Percentiles rank a stretch among this genome's conserved stretches.
Evolutionary conservation across 1,284 basidiomycete genomes (phyloP).

Genomic region (Moesziomyces parantarcticus): DNA sequence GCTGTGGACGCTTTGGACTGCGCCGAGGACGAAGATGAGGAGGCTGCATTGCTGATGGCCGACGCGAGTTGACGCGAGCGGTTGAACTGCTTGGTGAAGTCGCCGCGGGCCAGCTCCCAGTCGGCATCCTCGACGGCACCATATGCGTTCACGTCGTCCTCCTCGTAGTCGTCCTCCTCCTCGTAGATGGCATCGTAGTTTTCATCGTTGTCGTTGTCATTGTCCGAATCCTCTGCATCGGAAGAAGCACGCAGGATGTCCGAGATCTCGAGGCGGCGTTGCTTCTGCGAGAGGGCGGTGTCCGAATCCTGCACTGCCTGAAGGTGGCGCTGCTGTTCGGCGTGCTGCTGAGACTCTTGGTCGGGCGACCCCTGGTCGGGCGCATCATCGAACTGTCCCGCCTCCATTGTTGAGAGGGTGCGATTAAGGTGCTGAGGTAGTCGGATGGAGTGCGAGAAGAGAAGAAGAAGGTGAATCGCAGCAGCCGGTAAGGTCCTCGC

Average conservation of each 20-base stretch:
- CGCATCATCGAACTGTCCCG: constrained; percentile 46
- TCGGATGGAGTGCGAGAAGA: neutral
- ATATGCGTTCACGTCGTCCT: constrained; percentile 31
- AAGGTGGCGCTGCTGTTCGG: constrained; percentile 8
- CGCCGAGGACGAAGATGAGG: constrained; percentile 11
- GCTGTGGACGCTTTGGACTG: neutral
- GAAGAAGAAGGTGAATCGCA: neutral
- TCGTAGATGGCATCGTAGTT: constrained; percentile 4
- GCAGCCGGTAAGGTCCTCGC: neutral
- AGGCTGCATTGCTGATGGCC: constrained; percentile 26
- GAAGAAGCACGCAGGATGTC: constrained; percentile 34
- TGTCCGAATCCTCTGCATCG: constrained; percentile 36
- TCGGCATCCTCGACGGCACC: constrained; percentile 65
- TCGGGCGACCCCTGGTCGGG: constrained; percentile 12
- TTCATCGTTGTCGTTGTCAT: constrained; percentile 3
- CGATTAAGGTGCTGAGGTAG: neutral
- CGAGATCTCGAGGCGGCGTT: constrained; percentile 39
- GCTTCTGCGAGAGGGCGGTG: constrained; percentile 17
- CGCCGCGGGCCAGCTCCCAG: constrained; percentile 65
- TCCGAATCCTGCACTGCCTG: constrained; percentile 31
- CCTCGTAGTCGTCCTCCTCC: constrained; percentile 41
- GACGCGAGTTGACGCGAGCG: constrained; percentile 60
- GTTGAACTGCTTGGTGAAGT: constrained; percentile 67
- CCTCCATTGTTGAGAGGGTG: constrained; percentile 18
- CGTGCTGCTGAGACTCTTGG: neutral